Evolutionary conservation across 73 alveolate species (phyloP), one percentile per base, ranked within the genome.

Genomic region (Paraurostyla sp.): DNA sequence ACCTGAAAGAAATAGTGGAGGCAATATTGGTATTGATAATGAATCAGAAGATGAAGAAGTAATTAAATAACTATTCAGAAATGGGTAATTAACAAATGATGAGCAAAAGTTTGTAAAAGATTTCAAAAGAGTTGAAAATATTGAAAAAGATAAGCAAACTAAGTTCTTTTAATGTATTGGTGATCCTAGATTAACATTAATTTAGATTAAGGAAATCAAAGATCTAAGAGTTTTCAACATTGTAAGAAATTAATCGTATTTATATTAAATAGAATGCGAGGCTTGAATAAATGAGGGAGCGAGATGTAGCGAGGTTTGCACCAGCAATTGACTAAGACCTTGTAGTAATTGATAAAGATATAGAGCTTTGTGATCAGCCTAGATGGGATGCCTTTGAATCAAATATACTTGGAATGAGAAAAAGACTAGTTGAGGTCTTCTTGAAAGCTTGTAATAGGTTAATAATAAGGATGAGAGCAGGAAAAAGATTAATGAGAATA

Each of bases 101-200:
- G 98, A 95, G 76, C 94, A 90, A 73, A 96, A 95, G 43, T 97
- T 95, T 89, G 75, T 93, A 32, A 92, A 91, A 52, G 95, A 92
- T 52, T 97, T 85, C 86, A 80, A 96, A 54, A 89, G 92, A 73
- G 92, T 93, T 48, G 99, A 97, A 78, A 97, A 95, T 38, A 71
- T 88, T 22, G 98, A 95, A 0, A 92, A 94, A 76, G 98, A 95
- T 75, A 97, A 97, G 88, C 98, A 94, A 75, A 91, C 94, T 69
- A 97, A 97, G 84, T 95, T 95, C 93, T 95, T 95, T 63, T 59
- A 91, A 59, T 94, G 98, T 80, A 84, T 97, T 42, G 99, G 99
- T 48, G 96, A 97, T 86, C 98, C 97, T 18, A 96, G 94, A 22
- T 91, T 93, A 45, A 84, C 94, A 29, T 94, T 83, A 32, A 92